Percentiles rank a stretch among this genome's conserved stretches.
These are phyloP conservation scores for Xylaria sp. DNA, from an alignment of 2,329 filamentous ascomycete genomes.

Conservation along the genomic window DNA sequence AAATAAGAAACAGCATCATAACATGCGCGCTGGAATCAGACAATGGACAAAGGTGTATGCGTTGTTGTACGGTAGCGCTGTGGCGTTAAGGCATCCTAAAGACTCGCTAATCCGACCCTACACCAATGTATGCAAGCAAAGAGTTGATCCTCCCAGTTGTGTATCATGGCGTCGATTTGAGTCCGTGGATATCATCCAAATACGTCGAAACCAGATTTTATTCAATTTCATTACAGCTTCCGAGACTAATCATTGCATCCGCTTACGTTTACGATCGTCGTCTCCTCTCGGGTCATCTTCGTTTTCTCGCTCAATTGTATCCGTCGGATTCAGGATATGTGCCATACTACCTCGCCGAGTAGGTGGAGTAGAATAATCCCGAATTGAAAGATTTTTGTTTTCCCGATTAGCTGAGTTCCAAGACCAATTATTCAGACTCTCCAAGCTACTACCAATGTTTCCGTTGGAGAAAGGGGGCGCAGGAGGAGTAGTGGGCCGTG, in stretches of 20 bases:
- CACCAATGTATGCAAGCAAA: conserved; percentile 42
- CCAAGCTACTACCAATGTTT: conserved; percentile 60
- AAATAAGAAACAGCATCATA: conserved; percentile 19
- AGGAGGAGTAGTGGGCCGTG: conserved; percentile 65
- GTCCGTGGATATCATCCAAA: conserved; percentile 35
- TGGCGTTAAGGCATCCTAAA: conserved; percentile 38
- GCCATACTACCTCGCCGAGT: conserved; percentile 70
- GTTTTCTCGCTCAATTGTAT: conserved; percentile 64
- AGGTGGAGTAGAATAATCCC: conserved; percentile 66
- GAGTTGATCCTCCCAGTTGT: conserved; percentile 37
- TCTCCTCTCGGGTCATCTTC: conserved; percentile 66
- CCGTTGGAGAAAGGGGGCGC: conserved; percentile 62
- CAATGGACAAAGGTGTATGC: conserved; percentile 35
- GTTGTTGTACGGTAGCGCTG: conserved; percentile 25
- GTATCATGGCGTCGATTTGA: conserved; percentile 29
- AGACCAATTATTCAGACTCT: conserved; percentile 60
- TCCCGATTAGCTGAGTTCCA: conserved; percentile 64
- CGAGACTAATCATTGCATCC: conserved; percentile 56
- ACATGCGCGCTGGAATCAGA: conserved; percentile 38
- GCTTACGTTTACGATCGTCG: conserved; percentile 70
- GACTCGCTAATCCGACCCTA: conserved; percentile 41
- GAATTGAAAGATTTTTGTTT: conserved; percentile 61
- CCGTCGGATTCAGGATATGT: conserved; percentile 70
- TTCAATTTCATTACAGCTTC: background rate
- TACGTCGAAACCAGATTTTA: conserved; percentile 28